A percentile compares a stretch with the other conserved stretches of the same genome.
Evolutionary conservation across 2,329 filamentous ascomycete genomes (phyloP).

Genomic region (Fusarium camptoceras): DNA sequence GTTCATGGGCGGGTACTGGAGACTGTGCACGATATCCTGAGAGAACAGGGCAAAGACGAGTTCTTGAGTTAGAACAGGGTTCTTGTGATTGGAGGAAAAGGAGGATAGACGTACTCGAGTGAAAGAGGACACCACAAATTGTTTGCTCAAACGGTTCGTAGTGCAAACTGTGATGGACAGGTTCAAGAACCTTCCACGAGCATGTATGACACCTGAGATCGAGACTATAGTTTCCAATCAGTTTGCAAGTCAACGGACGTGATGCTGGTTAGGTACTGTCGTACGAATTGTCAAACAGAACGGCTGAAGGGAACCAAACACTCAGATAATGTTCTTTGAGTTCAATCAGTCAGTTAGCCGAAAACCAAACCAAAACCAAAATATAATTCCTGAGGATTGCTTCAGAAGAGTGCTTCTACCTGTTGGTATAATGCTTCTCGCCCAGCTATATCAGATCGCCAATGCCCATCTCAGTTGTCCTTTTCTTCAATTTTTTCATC

Average conservation of each 20-base stretch:
- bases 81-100: fast-evolving
- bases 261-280: background rate
- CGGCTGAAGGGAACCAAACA: background rate
- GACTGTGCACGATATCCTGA: slow-evolving; percentile 82
- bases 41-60: slow-evolving; percentile 47
- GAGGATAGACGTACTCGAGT: background rate
- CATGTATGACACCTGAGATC: fast-evolving
- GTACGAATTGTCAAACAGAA: background rate
- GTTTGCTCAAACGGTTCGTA: background rate
- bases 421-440: background rate
- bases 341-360: background rate
- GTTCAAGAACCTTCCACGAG: background rate
- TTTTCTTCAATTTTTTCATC: background rate
- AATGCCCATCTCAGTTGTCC: background rate
- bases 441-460: background rate
- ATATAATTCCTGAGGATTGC: background rate
- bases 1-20: slow-evolving; percentile 62
- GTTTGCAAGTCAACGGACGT: background rate
- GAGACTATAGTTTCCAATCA: background rate
- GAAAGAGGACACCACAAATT: background rate
- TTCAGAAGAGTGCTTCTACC: background rate
- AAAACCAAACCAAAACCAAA: background rate
- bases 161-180: background rate
- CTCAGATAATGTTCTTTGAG: background rate
- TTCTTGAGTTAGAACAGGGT: slow-evolving; percentile 27